phyloP scores from a whole-genome alignment of 495 filamentous ascomycete genomes.

The Trichoderma parareesei region DNA sequence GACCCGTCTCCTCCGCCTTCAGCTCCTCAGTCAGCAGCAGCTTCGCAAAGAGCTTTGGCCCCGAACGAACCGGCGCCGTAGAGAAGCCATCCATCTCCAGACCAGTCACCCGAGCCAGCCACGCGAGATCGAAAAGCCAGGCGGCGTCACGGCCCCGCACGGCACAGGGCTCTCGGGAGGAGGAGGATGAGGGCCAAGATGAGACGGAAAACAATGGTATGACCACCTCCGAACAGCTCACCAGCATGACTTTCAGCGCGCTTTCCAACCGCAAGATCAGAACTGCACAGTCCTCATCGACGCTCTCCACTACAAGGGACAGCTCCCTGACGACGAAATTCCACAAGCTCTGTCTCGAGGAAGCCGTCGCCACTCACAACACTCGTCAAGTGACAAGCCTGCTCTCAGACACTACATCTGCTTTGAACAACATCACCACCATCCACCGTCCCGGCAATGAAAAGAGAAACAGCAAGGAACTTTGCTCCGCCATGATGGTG shows the following conservation, averaged over 20 bases:
- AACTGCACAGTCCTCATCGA: conserved; percentile 10
- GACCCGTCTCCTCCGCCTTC: conserved; percentile 37
- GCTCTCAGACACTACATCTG: conserved; percentile 13
- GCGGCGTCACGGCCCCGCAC: conserved; percentile 1
- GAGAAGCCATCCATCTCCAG: conserved; percentile 28
- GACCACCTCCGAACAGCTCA: conserved; percentile 10
- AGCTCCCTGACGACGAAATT: conserved; percentile 23
- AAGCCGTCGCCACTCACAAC: conserved; percentile 13
- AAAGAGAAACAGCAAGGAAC: not conserved
- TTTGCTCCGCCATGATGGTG: conserved; percentile 4
- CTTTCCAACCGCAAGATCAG: not conserved
- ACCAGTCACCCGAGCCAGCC: conserved; percentile 22
- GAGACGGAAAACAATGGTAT: conserved; percentile 1
- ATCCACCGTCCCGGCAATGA: conserved; percentile 8
- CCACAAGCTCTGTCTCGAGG: conserved; percentile 24
- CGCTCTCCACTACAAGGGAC: conserved; percentile 18
- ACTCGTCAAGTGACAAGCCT: conserved; percentile 32
- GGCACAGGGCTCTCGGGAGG: conserved; percentile 8
- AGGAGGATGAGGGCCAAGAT: conserved; percentile 2
- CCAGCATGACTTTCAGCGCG: conserved; percentile 13
- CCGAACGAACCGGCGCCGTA: conserved; percentile 21
- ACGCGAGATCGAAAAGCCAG: conserved; percentile 8
- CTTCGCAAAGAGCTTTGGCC: conserved; percentile 51
- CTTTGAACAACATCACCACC: conserved; percentile 10
- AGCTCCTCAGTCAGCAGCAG: conserved; percentile 16